Evolutionary conservation across 345 rosid species (phyloP).

Genomic region (Sisymbrium irio): DNA sequence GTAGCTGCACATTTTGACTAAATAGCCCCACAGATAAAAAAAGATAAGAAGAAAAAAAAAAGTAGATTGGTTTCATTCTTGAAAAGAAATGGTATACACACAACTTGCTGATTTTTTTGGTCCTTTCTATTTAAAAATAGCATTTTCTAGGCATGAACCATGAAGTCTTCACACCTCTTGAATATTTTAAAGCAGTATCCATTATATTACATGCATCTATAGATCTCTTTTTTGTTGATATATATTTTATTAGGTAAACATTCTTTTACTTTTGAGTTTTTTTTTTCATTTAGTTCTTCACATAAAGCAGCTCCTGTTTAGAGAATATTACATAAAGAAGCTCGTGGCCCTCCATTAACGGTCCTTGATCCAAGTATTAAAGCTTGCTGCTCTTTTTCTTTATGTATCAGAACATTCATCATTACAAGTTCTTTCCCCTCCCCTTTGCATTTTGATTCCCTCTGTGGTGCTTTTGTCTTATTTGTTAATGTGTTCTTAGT

Average conservation of each 20-base stretch:
- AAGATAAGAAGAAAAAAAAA: neutral
- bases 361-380: slow-evolving; percentile 58
- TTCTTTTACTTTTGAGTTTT: slow-evolving; percentile 11
- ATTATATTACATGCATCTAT: neutral
- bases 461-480: slow-evolving; percentile 29
- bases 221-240: slow-evolving; percentile 13
- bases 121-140: neutral
- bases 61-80: slow-evolving; percentile 19
- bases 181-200: neutral
- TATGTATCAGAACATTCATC: slow-evolving; percentile 17
- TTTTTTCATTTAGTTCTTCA: slow-evolving; percentile 15
- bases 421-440: slow-evolving; percentile 9
- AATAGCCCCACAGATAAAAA: slow-evolving; percentile 6
- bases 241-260: slow-evolving; percentile 10
- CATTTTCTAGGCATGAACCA: slow-evolving; percentile 35
- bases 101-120: slow-evolving; percentile 22
- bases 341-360: slow-evolving; percentile 35
- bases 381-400: slow-evolving; percentile 41
- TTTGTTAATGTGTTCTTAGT: slow-evolving; percentile 22
- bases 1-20: slow-evolving; percentile 39
- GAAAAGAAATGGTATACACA: slow-evolving; percentile 7
- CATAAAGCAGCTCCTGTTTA: slow-evolving; percentile 27
- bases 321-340: slow-evolving; percentile 26
- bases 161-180: slow-evolving; percentile 21
- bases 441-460: slow-evolving; percentile 3